Evolutionary conservation across 345 rosid genomes (phyloP).

Genomic region (Gossypium rotundifolium): DNA sequence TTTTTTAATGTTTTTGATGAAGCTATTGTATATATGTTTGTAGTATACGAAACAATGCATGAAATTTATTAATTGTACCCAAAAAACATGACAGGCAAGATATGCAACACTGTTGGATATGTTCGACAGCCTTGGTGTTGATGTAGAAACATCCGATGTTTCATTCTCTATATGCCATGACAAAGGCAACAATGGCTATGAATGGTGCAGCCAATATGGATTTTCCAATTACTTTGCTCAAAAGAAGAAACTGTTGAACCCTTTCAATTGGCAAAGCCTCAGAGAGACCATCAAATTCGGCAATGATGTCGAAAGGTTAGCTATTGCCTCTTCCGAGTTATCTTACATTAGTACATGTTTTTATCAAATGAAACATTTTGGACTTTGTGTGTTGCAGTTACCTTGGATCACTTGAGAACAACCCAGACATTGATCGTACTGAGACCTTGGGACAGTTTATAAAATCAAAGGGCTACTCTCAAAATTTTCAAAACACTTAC

Average conservation of each 20-base stretch:
- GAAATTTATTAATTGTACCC: background rate
- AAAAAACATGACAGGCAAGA: constrained; percentile 43
- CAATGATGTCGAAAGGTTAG: constrained; percentile 50
- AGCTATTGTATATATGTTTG: too few relatives aligned
- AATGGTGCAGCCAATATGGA: constrained; percentile 87
- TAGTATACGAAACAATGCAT: background rate
- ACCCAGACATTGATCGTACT: constrained; percentile 48
- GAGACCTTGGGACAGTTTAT: constrained; percentile 74
- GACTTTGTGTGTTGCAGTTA: constrained; percentile 27
- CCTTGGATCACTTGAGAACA: constrained; percentile 53
- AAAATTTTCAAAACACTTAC: constrained; percentile 69
- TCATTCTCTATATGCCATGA: constrained; percentile 81
- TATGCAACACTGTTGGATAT: constrained; percentile 87
- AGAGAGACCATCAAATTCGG: constrained; percentile 59
- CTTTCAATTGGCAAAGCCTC: constrained; percentile 69
- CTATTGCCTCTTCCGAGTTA: too few relatives aligned
- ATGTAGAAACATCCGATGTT: constrained; percentile 72
- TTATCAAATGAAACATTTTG: too few relatives aligned
- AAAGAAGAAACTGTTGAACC: constrained; percentile 51
- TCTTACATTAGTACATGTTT: too few relatives aligned
- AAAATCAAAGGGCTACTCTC: constrained; percentile 61
- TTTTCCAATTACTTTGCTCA: constrained; percentile 60
- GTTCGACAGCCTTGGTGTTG: constrained; percentile 72
- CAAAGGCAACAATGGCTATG: constrained; percentile 53
- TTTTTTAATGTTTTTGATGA: background rate